Evolutionary conservation across 2,329 filamentous ascomycete genomes (phyloP).

Genomic region (Aspergillus flavus): DNA sequence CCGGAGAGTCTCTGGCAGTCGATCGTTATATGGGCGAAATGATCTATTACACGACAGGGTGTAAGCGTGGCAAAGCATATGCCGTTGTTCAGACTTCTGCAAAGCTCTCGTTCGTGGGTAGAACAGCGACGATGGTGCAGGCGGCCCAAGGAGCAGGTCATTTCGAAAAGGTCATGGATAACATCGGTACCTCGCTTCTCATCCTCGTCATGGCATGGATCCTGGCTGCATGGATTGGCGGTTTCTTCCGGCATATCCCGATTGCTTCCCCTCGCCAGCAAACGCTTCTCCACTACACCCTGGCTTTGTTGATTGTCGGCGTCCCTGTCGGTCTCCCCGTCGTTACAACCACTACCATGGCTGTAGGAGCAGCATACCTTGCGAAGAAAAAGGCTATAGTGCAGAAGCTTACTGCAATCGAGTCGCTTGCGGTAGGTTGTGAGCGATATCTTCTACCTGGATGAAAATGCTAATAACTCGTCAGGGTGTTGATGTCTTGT

Average conservation of each 20-base stretch:
- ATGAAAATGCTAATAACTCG: neutral
- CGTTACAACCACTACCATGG: slow-evolving; percentile 75
- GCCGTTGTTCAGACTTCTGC: slow-evolving; percentile 68
- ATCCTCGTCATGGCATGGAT: slow-evolving; percentile 78
- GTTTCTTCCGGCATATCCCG: slow-evolving; percentile 71
- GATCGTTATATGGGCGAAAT: slow-evolving; percentile 68
- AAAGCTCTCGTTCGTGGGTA: slow-evolving; percentile 74
- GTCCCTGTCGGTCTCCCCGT: slow-evolving; percentile 81
- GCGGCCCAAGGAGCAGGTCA: slow-evolving; percentile 75
- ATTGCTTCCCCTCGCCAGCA: slow-evolving; percentile 59
- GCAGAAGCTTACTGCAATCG: slow-evolving; percentile 77
- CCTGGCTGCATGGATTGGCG: slow-evolving; percentile 73
- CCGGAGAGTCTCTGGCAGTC: slow-evolving; percentile 77
- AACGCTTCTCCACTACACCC: slow-evolving; percentile 69
- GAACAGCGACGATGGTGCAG: slow-evolving; percentile 72
- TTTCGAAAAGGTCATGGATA: slow-evolving; percentile 83
- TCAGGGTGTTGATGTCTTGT: slow-evolving; percentile 71
- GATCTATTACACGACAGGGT: slow-evolving; percentile 77
- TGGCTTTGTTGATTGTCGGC: slow-evolving; percentile 74
- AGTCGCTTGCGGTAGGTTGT: slow-evolving; percentile 64
- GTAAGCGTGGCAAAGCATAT: slow-evolving; percentile 78
- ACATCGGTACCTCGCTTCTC: slow-evolving; percentile 72
- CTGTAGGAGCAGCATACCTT: slow-evolving; percentile 75
- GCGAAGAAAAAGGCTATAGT: slow-evolving; percentile 79
- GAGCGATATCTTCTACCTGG: neutral